Base-by-base conservation (phyloP, 306 rosid species). In the Cucurbita argyrosperma region DNA sequence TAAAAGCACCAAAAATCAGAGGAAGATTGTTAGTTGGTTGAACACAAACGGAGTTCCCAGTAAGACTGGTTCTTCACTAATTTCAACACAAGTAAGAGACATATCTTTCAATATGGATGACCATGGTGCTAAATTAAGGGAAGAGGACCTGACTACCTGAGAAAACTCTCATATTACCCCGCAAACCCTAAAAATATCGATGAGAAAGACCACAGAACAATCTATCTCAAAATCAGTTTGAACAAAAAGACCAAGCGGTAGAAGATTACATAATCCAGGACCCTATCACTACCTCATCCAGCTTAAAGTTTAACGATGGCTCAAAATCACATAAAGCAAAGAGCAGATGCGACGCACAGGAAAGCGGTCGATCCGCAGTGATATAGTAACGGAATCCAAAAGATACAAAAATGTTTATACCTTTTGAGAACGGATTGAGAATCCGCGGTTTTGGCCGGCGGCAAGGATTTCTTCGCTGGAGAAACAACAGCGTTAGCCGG, bases 341-440 rank as follows among this genome's bases (percentile, higher is more conserved):
- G 4, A 16, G 9, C 47, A 40, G 70, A 63, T 13, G 30, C 49
- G 69, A 37, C 8, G 7, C 2, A 62, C 47, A 62, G 14, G 7
- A 39, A 40, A 45, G 9, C 30, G 71, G 9, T 64, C 53, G 53
- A 65, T 19, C 51, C 10, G 21, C 55, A 46, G 72, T 1, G 12
- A 45, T 13, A 19, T 18, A 64, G 15, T 15, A 40, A 64, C 19
- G 9, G 11, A 65, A 40, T 64, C 5, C 23, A 67, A 26, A 21
- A 21, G 57, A 68, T 6, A 1, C 9, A 10, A 10, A 49, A 35
- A 8, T 7, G 26, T 5, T 49, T 13, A 10, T 52, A 91, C 96
- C 98, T 85, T 72, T 81, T 87, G 75, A 88, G 96, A 85, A 90
- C 96, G 61, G 98, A 87, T 15, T 92, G 98, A 76, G 96, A 87